Base-by-base conservation (phyloP, 306 rosid genomes). In the Inga leiocalycina region DNA sequence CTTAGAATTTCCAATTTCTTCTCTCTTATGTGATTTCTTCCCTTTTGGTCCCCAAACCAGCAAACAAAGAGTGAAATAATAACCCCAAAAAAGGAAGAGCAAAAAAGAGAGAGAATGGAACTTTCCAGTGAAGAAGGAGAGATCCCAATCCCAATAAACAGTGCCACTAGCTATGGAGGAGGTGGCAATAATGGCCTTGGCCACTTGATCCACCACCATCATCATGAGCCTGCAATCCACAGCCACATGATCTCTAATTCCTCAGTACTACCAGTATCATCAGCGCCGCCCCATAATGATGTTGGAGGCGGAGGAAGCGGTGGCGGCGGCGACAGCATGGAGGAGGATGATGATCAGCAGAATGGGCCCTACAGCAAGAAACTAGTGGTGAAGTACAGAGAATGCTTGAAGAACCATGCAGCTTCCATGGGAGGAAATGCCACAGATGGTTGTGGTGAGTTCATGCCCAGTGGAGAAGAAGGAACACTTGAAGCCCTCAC, bases 361-460 rank as follows among this genome's bases (percentile, higher is more conserved):
- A 74, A 85, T 68, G 83, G 78, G 34, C 39, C 73, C 56, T 65
- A 84, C 83, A 70, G 27, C 74, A 88, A 83, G 86, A 80, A 80
- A 77, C 4, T 45, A 81, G 4, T 57, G 51, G 88, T 91, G 3
- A 85, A 80, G 80, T 94, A 94, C 88, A 91, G 88, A 76, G 97
- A 94, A 84, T 94, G 98, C 86, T 89, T 86, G 14, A 94, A 94
- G 84, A 94, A 94, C 88, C 97, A 94, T 81, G 98, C 98, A 64
- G 98, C 98, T 1, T 76, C 97, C 41, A 91, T 94, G 97, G 98
- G 98, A 87, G 97, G 94, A 6, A 94, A 88, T 77, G 97, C 98
- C 7, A 94, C 92, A 0, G 98, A 94, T 56, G 98, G 98, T 0
- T 94, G 98, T 51, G 97, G 98, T 3, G 98, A 94, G 85, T 94